phyloP scores from a whole-genome alignment of 2,329 filamentous ascomycete species.

The Bretziella fagacearum region DNA sequence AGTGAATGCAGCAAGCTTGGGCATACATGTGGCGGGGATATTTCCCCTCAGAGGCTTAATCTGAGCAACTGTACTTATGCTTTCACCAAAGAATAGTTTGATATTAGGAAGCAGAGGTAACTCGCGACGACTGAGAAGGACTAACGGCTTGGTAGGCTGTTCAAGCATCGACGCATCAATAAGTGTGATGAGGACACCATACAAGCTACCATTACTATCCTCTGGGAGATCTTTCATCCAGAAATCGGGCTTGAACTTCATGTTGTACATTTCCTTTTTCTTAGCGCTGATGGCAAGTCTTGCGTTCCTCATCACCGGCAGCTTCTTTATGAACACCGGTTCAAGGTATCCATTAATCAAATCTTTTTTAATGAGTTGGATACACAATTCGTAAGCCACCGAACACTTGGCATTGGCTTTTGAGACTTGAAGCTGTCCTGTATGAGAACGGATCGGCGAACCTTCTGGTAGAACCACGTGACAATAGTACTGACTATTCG shows the following conservation, averaged over 20 bases:
- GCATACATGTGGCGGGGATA: constrained; percentile 27
- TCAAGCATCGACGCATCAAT: constrained; percentile 37
- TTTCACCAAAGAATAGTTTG: constrained; percentile 52
- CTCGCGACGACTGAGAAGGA: constrained; percentile 49
- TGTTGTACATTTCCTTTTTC: constrained; percentile 54
- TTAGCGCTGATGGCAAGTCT: constrained; percentile 65
- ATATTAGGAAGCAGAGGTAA: constrained; percentile 52
- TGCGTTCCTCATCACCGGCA: constrained; percentile 77
- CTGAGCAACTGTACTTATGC: constrained; percentile 40
- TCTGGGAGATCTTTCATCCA: constrained; percentile 43
- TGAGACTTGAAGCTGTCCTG: constrained; percentile 44
- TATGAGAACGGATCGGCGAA: constrained; percentile 51
- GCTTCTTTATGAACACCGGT: constrained; percentile 51
- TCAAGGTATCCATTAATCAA: constrained; percentile 59
- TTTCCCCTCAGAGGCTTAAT: constrained; percentile 28
- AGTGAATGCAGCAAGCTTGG: constrained; percentile 52
- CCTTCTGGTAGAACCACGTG: constrained; percentile 63
- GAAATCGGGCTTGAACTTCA: constrained; percentile 60
- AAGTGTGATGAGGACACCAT: constrained; percentile 39
- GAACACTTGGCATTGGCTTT: constrained; percentile 75
- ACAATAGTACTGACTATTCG: constrained; percentile 47
- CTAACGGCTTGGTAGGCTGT: constrained; percentile 43
- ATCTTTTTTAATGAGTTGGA: constrained; percentile 46
- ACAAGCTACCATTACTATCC: constrained; percentile 11
- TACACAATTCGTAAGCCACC: constrained; percentile 71